Conservation (phyloP, 2,329 filamentous ascomycete genomes). For the Daldinia sp. region DNA sequence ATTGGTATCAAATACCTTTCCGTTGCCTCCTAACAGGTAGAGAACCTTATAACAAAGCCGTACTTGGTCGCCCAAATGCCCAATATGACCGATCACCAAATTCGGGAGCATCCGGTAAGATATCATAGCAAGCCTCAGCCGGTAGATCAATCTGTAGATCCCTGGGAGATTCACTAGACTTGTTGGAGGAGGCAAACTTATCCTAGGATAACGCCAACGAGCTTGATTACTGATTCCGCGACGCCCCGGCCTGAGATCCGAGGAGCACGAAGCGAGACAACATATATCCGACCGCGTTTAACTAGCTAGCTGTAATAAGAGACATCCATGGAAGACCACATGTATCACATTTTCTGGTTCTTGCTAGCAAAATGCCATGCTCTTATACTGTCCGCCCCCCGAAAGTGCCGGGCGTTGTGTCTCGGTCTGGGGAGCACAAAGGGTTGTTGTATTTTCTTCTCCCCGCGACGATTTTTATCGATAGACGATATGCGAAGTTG, state of each 20-base stretch:
- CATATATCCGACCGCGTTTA: not conserved
- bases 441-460: not conserved
- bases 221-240: not conserved
- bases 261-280: constrained; percentile 4
- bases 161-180: too few relatives aligned
- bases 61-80: not conserved
- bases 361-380: not conserved
- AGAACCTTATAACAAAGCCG: not conserved
- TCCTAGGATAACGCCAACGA: not conserved
- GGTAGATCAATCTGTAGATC: not conserved
- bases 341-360: not conserved
- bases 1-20: not conserved
- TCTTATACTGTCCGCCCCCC: not conserved
- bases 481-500: not conserved
- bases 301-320: not conserved
- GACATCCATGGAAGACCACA: not conserved
- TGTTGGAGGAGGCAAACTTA: not conserved
- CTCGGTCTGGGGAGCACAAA: constrained; percentile 4
- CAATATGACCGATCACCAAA: not conserved
- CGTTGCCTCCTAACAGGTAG: not conserved
- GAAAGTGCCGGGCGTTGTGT: not conserved
- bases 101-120: not conserved
- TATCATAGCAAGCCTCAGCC: not conserved
- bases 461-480: not conserved
- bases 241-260: not conserved